Percentiles rank a stretch among this genome's conserved stretches.
These are phyloP conservation scores for Xylariales sp. DNA, from an alignment of 2,329 filamentous ascomycete species.

Conservation along the genomic window DNA sequence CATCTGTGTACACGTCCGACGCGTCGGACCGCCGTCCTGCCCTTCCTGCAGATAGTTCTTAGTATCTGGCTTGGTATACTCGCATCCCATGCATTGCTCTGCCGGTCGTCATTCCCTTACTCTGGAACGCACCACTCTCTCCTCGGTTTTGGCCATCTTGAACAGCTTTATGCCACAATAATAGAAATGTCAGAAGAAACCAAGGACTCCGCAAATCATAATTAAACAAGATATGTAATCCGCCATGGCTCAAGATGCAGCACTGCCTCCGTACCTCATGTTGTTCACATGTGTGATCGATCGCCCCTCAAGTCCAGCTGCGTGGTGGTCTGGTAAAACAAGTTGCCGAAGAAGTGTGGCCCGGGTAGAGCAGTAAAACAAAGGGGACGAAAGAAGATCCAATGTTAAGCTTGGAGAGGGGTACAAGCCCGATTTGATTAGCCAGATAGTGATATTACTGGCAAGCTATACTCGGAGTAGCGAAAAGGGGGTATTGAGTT, in stretches of 20 bases:
- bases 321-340: slow-evolving; percentile 17
- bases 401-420: slow-evolving; percentile 21
- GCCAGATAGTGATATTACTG: slow-evolving; percentile 28
- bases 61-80: too few relatives aligned
- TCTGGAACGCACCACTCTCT: too few relatives aligned
- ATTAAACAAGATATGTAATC: slow-evolving; percentile 51
- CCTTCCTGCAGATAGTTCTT: too few relatives aligned
- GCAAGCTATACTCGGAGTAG: slow-evolving; percentile 20
- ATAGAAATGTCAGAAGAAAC: slow-evolving; percentile 24
- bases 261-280: slow-evolving; percentile 16
- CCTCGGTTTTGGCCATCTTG: too few relatives aligned
- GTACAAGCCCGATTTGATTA: slow-evolving; percentile 25
- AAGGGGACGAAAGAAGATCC: slow-evolving; percentile 24
- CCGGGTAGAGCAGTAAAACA: slow-evolving; percentile 23
- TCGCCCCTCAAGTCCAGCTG: slow-evolving; percentile 16
- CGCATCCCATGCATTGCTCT: too few relatives aligned
- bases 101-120: too few relatives aligned
- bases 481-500: slow-evolving; percentile 16
- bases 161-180: slow-evolving; percentile 12
- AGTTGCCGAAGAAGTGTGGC: slow-evolving; percentile 16
- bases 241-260: slow-evolving; percentile 33
- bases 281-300: slow-evolving; percentile 19
- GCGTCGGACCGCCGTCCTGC: too few relatives aligned
- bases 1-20: too few relatives aligned
- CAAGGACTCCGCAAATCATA: slow-evolving; percentile 31